A percentile compares a stretch with the other conserved stretches of the same genome.
Conservation (phyloP, 441 rosid species). For the Eruca vesicaria region DNA sequence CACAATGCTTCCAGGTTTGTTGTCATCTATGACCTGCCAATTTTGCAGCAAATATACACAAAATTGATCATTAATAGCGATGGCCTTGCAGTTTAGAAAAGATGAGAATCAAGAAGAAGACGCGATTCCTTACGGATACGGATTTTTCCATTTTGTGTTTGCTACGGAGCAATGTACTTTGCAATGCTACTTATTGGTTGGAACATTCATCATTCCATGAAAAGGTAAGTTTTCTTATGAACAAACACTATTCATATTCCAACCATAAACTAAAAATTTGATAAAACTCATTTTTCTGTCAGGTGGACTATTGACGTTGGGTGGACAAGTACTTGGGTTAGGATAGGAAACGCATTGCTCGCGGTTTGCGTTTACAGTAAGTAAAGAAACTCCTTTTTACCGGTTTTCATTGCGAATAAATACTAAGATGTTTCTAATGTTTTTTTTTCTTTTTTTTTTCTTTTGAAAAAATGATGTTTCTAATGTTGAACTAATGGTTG, state of each 20-base stretch:
- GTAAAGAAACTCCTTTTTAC: slow-evolving; percentile 16
- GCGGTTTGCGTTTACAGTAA: slow-evolving; percentile 88
- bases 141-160: slow-evolving; percentile 95
- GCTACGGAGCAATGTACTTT: slow-evolving; percentile 97
- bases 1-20: slow-evolving; percentile 92
- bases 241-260: background rate
- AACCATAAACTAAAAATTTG: background rate
- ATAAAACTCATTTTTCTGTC: slow-evolving; percentile 20
- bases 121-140: slow-evolving; percentile 85
- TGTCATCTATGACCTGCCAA: background rate
- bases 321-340: slow-evolving; percentile 99
- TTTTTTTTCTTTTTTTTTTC: no score
- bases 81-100: slow-evolving; percentile 53
- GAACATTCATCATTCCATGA: slow-evolving; percentile 81
- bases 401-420: background rate
- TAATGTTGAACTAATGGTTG: background rate
- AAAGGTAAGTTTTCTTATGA: slow-evolving; percentile 45
- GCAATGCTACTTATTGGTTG: slow-evolving; percentile 92
- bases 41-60: background rate
- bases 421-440: no score
- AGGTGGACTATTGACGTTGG: slow-evolving; percentile 99
- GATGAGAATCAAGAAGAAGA: slow-evolving; percentile 47
- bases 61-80: background rate
- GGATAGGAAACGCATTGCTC: slow-evolving; percentile 88
- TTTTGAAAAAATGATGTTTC: background rate